Conservation (phyloP, 495 filamentous ascomycete species). For the Aspergillus ellipticus region DNA sequence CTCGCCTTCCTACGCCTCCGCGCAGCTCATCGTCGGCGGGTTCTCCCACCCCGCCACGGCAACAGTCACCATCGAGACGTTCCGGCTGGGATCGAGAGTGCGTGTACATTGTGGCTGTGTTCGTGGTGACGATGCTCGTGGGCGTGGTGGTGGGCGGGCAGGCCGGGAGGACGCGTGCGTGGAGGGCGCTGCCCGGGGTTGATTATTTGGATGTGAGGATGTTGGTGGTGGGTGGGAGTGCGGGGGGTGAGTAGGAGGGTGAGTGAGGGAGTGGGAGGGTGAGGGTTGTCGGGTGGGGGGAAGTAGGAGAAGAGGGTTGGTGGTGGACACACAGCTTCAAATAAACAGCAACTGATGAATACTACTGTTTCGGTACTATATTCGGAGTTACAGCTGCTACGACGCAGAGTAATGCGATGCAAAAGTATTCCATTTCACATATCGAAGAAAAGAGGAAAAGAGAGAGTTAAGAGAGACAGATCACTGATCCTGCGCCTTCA, state of each 20-base stretch:
- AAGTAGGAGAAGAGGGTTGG: no score
- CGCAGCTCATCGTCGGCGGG: background rate
- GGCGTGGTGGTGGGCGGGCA: background rate
- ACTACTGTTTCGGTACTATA: no score
- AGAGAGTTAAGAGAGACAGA: background rate
- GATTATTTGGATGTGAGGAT: background rate
- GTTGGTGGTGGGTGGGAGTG: background rate
- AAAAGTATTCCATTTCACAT: no score
- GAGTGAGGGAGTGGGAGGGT: background rate
- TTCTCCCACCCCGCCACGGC: background rate
- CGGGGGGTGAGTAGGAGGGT: background rate
- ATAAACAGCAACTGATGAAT: no score
- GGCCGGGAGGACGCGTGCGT: background rate
- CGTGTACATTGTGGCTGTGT: background rate
- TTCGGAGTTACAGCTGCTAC: no score
- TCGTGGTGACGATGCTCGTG: background rate
- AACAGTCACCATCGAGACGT: background rate
- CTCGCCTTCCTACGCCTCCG: background rate
- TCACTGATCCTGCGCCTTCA: background rate
- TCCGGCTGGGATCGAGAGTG: background rate
- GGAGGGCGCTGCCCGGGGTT: background rate
- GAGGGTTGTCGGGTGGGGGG: background rate
- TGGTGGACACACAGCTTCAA: no score
- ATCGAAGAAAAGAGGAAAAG: background rate
- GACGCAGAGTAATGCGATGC: background rate